Base-by-base conservation (phyloP, 192 early-diverging fungal species). In the Gryganskiella cystojenkinii region DNA sequence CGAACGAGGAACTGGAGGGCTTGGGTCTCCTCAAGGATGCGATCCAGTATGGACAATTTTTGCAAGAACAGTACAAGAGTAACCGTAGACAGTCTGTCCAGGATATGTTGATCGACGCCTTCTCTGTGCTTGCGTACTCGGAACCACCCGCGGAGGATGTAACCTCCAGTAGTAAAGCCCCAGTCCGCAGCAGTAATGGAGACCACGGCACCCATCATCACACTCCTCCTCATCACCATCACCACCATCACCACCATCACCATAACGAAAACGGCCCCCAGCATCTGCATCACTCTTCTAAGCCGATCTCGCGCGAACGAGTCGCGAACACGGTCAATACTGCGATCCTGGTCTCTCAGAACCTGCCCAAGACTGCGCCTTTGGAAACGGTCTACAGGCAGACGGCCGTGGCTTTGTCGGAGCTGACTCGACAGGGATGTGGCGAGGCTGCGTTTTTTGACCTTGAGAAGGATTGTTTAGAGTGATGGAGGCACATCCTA, bases 71-170 rank as follows among this genome's bases (percentile, higher is more conserved):
- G 54, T 89, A 87, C 49, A 75, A 56, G 73, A 10, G 63, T 30
- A 61, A 22, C 44, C 45, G 25, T 3, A 51, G 54, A 22, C 43
- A 40, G 0, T 62, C n/a, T 60, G 64, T 76, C 43, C 61, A 69
- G n/a, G 49, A 64, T 24, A 80, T 61, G 57, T n/a, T 64, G 44
- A 45, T 80, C 31, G 87, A 91, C 49, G 76, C 89, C 3, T 93
- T 94, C 64, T 89, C 92, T 11, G 79, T 94, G 28, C 73, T 93
- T 27, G 91, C 93, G 2, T 93, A 94, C 50, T 63, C 86, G 13
- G 87, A 94, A 33, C 82, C 88, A 6, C 73, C 70, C 20, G 44
- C 82, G 45, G 86, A 85, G 63, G 80, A 80, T 22, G 68, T 88
- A 24, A 82, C 17, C 76, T 82, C 61, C 65, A 90, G 53, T 73